phyloP scores from a whole-genome alignment of 805 yeast genomes.

The Brettanomyces sp. region DNA sequence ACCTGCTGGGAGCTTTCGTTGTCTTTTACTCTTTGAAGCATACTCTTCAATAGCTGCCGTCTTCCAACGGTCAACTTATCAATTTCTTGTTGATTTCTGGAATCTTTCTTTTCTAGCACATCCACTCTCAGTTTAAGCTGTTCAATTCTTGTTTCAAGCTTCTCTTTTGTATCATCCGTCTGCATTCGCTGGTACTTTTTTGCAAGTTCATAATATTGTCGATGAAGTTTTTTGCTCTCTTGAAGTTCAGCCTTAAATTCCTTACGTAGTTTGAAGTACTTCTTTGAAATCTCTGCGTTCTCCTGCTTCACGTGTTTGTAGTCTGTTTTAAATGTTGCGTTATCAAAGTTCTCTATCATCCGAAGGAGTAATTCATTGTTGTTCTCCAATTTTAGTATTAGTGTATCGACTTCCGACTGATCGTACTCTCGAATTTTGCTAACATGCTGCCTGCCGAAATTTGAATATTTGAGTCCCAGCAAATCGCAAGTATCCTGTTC shows the following conservation, averaged over 20 bases:
- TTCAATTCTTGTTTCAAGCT: constrained; percentile 2
- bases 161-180: not conserved
- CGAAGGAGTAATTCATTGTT: constrained; percentile 3
- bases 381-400: not conserved
- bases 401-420: not conserved
- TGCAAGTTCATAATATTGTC: not conserved
- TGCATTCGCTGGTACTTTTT: not conserved
- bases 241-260: constrained; percentile 3
- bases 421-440: not conserved
- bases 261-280: constrained; percentile 4
- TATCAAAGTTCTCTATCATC: constrained; percentile 3
- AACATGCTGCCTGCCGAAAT: not conserved
- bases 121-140: not conserved
- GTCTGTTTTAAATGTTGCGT: constrained; percentile 5
- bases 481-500: constrained; percentile 1
- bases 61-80: not conserved
- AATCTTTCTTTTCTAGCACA: not conserved
- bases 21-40: not conserved
- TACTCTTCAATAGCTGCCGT: not conserved
- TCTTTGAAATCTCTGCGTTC: constrained; percentile 8
- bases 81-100: not conserved
- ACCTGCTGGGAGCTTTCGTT: constrained; percentile 6
- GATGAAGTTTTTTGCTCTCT: constrained; percentile 1
- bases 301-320: constrained; percentile 6
- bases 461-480: not conserved